Percentiles rank a stretch among this genome's conserved stretches.
These are phyloP conservation scores for Huntiella abstrusa DNA, from an alignment of 2,329 filamentous ascomycete species.

Conservation along the genomic window DNA sequence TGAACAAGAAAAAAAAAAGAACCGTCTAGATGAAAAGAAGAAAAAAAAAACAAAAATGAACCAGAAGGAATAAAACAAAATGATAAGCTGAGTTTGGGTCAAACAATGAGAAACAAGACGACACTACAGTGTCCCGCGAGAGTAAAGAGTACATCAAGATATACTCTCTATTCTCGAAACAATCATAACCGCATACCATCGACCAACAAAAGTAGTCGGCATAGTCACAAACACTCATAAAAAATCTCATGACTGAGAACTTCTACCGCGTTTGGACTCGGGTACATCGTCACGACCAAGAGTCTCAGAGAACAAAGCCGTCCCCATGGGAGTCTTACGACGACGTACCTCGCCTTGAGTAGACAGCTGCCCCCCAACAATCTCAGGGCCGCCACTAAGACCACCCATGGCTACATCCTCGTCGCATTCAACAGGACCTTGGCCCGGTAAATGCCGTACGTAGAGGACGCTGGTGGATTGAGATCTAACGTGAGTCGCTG, in stretches of 20 bases:
- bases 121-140: background rate
- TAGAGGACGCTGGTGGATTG: slow-evolving; percentile 4
- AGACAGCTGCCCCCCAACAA: slow-evolving; percentile 5
- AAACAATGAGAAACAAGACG: background rate
- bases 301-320: slow-evolving; percentile 6
- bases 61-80: background rate
- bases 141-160: too few species aligned
- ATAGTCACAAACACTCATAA: background rate
- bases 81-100: background rate
- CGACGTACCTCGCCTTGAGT: slow-evolving; percentile 2
- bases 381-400: background rate
- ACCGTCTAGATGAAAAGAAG: background rate
- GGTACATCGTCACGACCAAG: background rate
- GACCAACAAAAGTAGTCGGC: background rate
- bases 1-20: background rate
- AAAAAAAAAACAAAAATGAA: background rate
- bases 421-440: slow-evolving; percentile 1
- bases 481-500: slow-evolving; percentile 4
- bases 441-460: slow-evolving; percentile 1
- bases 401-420: slow-evolving; percentile 2
- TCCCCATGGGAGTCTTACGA: slow-evolving; percentile 10
- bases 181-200: too few species aligned
- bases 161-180: too few species aligned
- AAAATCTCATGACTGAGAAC: background rate
- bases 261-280: slow-evolving; percentile 6